phyloP scores from a whole-genome alignment of 805 yeast species.

The Yarrowia keelungensis region DNA sequence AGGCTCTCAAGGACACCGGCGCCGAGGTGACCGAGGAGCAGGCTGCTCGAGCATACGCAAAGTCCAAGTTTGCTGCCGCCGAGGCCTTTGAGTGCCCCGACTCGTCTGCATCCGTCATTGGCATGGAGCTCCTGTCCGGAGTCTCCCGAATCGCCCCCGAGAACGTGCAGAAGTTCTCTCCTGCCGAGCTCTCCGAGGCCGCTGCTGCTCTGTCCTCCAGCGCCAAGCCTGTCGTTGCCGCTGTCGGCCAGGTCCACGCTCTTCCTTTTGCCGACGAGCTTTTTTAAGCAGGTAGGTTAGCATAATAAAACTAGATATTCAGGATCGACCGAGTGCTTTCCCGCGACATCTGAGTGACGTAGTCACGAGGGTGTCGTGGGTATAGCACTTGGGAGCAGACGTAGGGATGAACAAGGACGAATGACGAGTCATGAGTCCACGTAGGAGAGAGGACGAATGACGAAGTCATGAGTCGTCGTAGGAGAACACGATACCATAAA shows the following conservation, averaged over 20 bases:
- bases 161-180: slow-evolving; percentile 48
- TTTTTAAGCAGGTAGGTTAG: slow-evolving; percentile 52
- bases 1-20: slow-evolving; percentile 46
- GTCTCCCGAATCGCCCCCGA: slow-evolving; percentile 46
- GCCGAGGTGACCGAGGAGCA: slow-evolving; percentile 46
- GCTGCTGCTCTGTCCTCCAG: slow-evolving; percentile 49
- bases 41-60: slow-evolving; percentile 61
- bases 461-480: too few species aligned
- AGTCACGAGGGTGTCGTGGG: too few species aligned
- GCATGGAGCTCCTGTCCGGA: slow-evolving; percentile 55
- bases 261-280: slow-evolving; percentile 92
- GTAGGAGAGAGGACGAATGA: too few species aligned
- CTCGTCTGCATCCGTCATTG: slow-evolving; percentile 52
- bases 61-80: slow-evolving; percentile 66
- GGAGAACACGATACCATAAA: too few species aligned
- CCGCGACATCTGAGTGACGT: too few species aligned
- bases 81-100: slow-evolving; percentile 49
- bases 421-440: too few species aligned
- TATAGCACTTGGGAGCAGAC: too few species aligned
- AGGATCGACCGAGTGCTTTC: neutral
- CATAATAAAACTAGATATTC: slow-evolving; percentile 38
- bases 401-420: too few species aligned
- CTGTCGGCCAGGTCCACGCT: slow-evolving; percentile 84
- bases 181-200: slow-evolving; percentile 32
- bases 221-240: slow-evolving; percentile 79